A percentile compares a stretch with the other conserved stretches of the same genome.
Evolutionary conservation across 2,329 filamentous ascomycete species (phyloP).

Genomic region (Epichloe scottii): DNA sequence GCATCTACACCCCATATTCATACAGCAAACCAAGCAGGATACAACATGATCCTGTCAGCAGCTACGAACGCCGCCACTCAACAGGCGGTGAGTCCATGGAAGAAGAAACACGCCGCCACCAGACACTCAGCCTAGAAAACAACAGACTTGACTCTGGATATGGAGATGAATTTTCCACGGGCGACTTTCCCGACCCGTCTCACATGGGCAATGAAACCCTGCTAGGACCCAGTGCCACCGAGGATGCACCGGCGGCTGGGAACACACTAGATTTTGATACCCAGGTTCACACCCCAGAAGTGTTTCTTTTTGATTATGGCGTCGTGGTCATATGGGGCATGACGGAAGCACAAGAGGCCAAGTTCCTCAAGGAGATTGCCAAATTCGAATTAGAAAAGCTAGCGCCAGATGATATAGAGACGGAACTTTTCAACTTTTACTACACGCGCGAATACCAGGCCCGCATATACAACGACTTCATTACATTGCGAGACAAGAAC

Average conservation of each 20-base stretch:
- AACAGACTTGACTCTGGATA: conserved; percentile 21
- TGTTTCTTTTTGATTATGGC: conserved; percentile 95
- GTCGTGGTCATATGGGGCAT: conserved; percentile 99
- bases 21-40: conserved; percentile 41
- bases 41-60: conserved; percentile 26
- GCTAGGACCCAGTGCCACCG: conserved; percentile 21
- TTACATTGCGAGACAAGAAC: conserved; percentile 81
- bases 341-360: conserved; percentile 76
- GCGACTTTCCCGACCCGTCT: conserved; percentile 14
- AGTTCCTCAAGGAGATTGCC: conserved; percentile 84
- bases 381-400: conserved; percentile 92
- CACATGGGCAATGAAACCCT: conserved; percentile 20
- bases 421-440: conserved; percentile 98
- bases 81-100: conserved; percentile 52
- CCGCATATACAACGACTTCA: conserved; percentile 98
- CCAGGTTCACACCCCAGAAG: conserved; percentile 78
- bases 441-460: conserved; percentile 97
- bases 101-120: conserved; percentile 28
- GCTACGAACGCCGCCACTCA: conserved; percentile 58
- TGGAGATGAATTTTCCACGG: conserved; percentile 17
- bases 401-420: conserved; percentile 77
- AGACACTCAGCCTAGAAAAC: conserved; percentile 47
- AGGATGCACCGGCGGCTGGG: conserved; percentile 27
- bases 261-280: conserved; percentile 66
- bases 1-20: conserved; percentile 88